phyloP scores from a whole-genome alignment of 108 stramenopile genomes.

The Pseudonitzschia delicatissima region DNA sequence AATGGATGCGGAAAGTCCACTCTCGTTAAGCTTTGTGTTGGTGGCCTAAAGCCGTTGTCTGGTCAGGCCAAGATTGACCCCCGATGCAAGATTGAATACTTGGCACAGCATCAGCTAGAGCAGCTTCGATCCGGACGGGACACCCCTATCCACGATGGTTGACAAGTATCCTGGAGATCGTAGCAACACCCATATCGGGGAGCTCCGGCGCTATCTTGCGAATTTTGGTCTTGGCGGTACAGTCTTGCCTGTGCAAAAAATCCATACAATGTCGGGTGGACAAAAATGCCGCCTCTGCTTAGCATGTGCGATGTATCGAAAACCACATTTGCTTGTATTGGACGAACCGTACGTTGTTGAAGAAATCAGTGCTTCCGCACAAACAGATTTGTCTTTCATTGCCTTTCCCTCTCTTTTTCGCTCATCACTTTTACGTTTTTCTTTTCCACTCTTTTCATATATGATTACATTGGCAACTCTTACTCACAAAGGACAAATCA shows the following conservation, averaged over 20 bases:
- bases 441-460: slow-evolving; percentile 76
- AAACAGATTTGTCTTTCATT: slow-evolving; percentile 74
- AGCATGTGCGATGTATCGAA: slow-evolving; percentile 64
- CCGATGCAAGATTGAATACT: slow-evolving; percentile 81
- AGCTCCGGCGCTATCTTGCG: slow-evolving; percentile 83
- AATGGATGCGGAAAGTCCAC: slow-evolving; percentile 55
- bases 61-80: slow-evolving; percentile 75
- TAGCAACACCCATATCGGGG: slow-evolving; percentile 55
- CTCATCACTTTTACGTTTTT: slow-evolving; percentile 80
- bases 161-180: slow-evolving; percentile 78
- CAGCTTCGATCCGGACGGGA: slow-evolving; percentile 82
- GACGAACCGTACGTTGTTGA: slow-evolving; percentile 56
- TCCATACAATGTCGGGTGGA: slow-evolving; percentile 83
- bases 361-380: slow-evolving; percentile 62
- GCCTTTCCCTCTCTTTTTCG: slow-evolving; percentile 79
- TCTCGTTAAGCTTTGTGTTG: slow-evolving; percentile 36
- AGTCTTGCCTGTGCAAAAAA: slow-evolving; percentile 70
- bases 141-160: slow-evolving; percentile 76
- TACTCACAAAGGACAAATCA: slow-evolving; percentile 77
- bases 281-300: slow-evolving; percentile 87
- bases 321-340: slow-evolving; percentile 70
- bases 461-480: slow-evolving; percentile 92
- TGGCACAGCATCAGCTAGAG: slow-evolving; percentile 94
- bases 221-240: slow-evolving; percentile 89
- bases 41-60: slow-evolving; percentile 61